Evolutionary conservation across 2,329 filamentous ascomycete genomes (phyloP).

Genomic region (Rhynchosporium secalis): DNA sequence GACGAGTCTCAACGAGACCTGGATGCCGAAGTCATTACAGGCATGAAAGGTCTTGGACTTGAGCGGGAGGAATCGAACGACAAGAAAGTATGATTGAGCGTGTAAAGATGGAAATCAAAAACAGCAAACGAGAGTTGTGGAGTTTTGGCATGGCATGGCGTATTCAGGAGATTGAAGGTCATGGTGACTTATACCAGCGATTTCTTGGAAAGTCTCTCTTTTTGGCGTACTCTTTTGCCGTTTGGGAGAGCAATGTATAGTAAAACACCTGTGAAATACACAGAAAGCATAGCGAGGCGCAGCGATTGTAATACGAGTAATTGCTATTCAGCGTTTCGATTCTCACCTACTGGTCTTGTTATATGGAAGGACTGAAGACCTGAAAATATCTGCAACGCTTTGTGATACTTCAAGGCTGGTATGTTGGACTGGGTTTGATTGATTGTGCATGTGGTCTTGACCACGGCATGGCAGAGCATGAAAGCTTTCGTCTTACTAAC

Average conservation of each 20-base stretch:
- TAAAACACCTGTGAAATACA: conserved; percentile 3
- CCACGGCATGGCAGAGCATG: background rate
- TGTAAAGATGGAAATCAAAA: background rate
- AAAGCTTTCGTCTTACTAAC: background rate
- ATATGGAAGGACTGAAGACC: too few relatives aligned
- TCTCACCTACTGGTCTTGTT: too few relatives aligned
- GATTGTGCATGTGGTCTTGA: background rate
- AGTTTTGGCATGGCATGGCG: conserved; percentile 8
- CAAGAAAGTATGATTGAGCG: conserved; percentile 26
- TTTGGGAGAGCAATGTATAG: conserved; percentile 1
- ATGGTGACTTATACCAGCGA: conserved; percentile 24
- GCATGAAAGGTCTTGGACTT: conserved; percentile 54
- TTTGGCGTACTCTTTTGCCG: background rate
- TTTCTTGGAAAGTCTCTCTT: conserved; percentile 8
- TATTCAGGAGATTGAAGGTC: conserved; percentile 4
- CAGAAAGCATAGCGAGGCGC: conserved; percentile 15
- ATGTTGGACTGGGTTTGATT: background rate
- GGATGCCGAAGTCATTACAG: conserved; percentile 59
- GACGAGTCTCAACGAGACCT: conserved; percentile 45
- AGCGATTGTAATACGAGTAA: conserved; percentile 2
- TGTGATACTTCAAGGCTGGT: background rate
- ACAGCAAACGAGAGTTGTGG: background rate
- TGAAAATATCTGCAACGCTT: too few relatives aligned
- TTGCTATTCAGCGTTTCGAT: background rate
- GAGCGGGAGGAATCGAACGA: conserved; percentile 41